Evolutionary conservation across 345 rosid genomes (phyloP).

Genomic region (Nasturtium officinale): DNA sequence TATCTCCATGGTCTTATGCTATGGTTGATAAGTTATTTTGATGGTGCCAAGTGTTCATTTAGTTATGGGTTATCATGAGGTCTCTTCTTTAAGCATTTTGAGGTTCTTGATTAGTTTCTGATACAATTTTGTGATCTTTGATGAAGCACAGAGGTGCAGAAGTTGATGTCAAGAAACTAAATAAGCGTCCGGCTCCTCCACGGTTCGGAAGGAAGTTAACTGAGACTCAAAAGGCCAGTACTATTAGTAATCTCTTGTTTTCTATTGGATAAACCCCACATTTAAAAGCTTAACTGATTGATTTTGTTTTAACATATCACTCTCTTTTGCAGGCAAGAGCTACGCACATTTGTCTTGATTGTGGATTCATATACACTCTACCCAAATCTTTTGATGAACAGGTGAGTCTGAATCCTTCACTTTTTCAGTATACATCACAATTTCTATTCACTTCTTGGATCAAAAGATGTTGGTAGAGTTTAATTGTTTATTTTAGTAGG

Average conservation of each 20-base stretch:
- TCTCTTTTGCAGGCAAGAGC: slow-evolving; percentile 75
- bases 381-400: slow-evolving; percentile 87
- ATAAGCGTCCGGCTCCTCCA: slow-evolving; percentile 97
- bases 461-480: background rate
- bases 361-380: slow-evolving; percentile 85
- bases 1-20: background rate
- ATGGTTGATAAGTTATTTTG: background rate
- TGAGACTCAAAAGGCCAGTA: slow-evolving; percentile 79
- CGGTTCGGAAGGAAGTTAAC: slow-evolving; percentile 93
- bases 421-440: background rate
- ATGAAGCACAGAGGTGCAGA: slow-evolving; percentile 69
- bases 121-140: slow-evolving; percentile 14
- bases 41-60: background rate
- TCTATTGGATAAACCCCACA: background rate
- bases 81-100: background rate
- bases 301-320: background rate
- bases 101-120: slow-evolving; percentile 12
- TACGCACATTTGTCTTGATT: slow-evolving; percentile 92
- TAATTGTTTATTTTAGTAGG: background rate
- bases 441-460: background rate
- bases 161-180: slow-evolving; percentile 80
- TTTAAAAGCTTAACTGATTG: background rate
- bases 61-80: slow-evolving; percentile 5
- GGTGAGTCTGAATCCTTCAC: slow-evolving; percentile 42
- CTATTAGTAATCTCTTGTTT: slow-evolving; percentile 22